These are phyloP conservation scores for Melanomma pulvis-pyrius DNA, from an alignment of 495 filamentous ascomycete species.

Conservation along the genomic window DNA sequence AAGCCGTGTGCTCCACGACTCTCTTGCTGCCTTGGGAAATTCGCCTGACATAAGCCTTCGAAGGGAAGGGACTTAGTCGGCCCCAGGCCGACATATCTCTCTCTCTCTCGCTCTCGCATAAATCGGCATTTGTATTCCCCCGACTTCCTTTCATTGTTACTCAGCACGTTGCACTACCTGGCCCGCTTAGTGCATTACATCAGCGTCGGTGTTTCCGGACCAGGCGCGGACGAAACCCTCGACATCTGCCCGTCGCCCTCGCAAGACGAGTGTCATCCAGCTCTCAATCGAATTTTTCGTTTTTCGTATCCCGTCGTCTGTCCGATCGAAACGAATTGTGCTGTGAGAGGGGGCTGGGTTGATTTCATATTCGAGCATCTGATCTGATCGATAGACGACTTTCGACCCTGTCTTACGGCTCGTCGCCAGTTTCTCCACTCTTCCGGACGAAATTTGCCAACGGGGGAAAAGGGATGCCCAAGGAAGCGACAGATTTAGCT, in stretches of 20 bases:
- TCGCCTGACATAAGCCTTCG: no score
- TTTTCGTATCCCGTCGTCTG: background rate
- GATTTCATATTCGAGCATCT: background rate
- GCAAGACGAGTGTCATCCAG: background rate
- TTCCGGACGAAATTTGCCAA: background rate
- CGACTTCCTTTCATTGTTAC: background rate
- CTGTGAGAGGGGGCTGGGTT: background rate
- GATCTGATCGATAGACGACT: no score
- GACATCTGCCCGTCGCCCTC: background rate
- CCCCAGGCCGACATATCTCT: no score
- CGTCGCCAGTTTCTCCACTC: background rate
- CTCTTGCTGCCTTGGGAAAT: no score
- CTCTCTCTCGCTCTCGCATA: background rate
- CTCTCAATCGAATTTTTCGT: background rate
- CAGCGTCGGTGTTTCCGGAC: no score
- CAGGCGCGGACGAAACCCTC: background rate
- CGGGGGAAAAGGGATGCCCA: conserved; percentile 30
- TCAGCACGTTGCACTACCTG: background rate
- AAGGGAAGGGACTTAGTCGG: no score
- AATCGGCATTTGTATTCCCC: no score
- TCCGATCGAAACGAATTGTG: background rate
- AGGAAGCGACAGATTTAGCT: conserved; percentile 21
- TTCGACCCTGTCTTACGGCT: background rate
- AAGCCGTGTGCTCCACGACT: no score
- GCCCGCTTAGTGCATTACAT: background rate